Percentiles rank a stretch among this genome's conserved stretches.
phyloP scores from a whole-genome alignment of 2,329 filamentous ascomycete species.

The Penicillium sp. region DNA sequence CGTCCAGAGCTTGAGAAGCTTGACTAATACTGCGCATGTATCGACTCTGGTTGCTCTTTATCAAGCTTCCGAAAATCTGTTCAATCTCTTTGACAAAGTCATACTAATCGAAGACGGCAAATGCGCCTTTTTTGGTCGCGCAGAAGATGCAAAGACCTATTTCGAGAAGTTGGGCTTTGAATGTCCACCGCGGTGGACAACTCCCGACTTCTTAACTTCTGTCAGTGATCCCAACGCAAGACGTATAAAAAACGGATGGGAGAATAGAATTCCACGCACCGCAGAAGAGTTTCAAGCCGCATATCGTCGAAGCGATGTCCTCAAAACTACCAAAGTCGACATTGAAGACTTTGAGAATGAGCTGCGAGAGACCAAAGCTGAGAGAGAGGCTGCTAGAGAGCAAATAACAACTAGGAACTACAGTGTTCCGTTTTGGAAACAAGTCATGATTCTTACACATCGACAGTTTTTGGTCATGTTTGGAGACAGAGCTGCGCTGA shows the following conservation, averaged over 20 bases:
- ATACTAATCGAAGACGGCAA: conserved; percentile 69
- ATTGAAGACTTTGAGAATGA: conserved; percentile 59
- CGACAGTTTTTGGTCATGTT: conserved; percentile 57
- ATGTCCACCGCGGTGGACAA: conserved; percentile 72
- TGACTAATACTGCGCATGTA: conserved; percentile 66
- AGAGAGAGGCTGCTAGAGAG: conserved; percentile 45
- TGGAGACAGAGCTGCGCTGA: conserved; percentile 56
- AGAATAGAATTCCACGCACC: conserved; percentile 60
- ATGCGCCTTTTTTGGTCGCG: conserved; percentile 72
- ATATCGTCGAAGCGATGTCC: conserved; percentile 54
- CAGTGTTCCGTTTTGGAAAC: conserved; percentile 55
- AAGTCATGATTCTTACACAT: conserved; percentile 60
- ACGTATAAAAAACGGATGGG: conserved; percentile 59
- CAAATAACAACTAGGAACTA: conserved; percentile 56
- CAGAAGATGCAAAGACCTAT: conserved; percentile 67
- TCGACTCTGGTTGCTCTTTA: conserved; percentile 72
- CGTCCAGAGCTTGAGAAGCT: conserved; percentile 66
- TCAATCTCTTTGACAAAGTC: conserved; percentile 69
- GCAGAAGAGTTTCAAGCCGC: conserved; percentile 59
- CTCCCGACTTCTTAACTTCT: conserved; percentile 77
- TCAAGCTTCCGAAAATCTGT: conserved; percentile 62
- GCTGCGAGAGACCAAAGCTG: conserved; percentile 46
- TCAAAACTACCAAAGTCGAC: conserved; percentile 50
- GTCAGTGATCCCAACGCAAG: conserved; percentile 68
- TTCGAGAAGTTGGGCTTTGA: conserved; percentile 74